Conservation (phyloP, 2,329 filamentous ascomycete species). For the Trichoderma sp. region DNA sequence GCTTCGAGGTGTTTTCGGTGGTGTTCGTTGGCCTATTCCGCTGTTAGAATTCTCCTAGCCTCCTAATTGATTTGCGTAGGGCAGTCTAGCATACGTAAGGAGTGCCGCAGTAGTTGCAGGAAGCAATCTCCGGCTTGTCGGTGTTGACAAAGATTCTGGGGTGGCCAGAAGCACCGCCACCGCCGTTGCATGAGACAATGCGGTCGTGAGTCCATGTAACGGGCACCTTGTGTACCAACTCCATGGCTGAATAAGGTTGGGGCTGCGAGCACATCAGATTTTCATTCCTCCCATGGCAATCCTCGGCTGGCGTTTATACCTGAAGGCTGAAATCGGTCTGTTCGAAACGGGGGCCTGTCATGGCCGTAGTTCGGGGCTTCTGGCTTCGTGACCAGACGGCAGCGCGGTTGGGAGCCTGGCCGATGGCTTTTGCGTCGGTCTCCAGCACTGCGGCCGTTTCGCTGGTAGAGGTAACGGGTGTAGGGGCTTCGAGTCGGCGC, state of each 20-base stretch:
- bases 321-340: slow-evolving; percentile 92
- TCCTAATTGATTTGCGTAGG: not conserved
- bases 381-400: slow-evolving; percentile 85
- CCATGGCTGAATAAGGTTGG: slow-evolving; percentile 84
- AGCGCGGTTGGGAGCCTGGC: slow-evolving; percentile 85
- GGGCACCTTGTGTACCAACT: slow-evolving; percentile 93
- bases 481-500: slow-evolving; percentile 49
- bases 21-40: slow-evolving; percentile 78
- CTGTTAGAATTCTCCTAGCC: slow-evolving; percentile 17
- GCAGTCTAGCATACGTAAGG: slow-evolving; percentile 73
- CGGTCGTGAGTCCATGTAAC: slow-evolving; percentile 87
- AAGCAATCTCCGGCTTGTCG: slow-evolving; percentile 91
- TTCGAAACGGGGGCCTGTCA: slow-evolving; percentile 94
- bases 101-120: slow-evolving; percentile 89
- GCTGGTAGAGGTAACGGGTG: slow-evolving; percentile 41
- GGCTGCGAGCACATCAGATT: slow-evolving; percentile 58
- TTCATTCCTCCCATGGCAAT: not conserved
- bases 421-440: slow-evolving; percentile 49
- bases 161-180: slow-evolving; percentile 86
- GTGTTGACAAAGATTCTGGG: slow-evolving; percentile 96
- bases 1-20: slow-evolving; percentile 83
- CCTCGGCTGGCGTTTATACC: slow-evolving; percentile 54
- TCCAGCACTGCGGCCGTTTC: slow-evolving; percentile 48
- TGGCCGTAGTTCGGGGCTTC: slow-evolving; percentile 75
- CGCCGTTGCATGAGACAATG: slow-evolving; percentile 85